These are phyloP conservation scores for Hypoxylon sp. DNA, from an alignment of 2,329 filamentous ascomycete species.

Conservation along the genomic window DNA sequence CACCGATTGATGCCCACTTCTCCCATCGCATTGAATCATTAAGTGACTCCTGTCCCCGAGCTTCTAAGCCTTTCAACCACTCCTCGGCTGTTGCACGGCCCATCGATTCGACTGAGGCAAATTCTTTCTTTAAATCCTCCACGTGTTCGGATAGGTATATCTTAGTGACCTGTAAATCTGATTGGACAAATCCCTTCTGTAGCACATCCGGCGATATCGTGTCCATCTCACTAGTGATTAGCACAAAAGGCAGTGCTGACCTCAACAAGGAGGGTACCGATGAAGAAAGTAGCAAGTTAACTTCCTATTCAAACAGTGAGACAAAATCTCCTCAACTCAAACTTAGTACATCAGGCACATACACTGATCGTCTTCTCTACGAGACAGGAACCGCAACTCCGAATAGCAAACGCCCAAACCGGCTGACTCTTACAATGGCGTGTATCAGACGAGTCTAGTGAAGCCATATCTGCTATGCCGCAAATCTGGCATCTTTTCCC, in stretches of 20 bases:
- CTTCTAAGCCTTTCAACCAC: conserved; percentile 82
- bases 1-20: conserved; percentile 73
- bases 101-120: conserved; percentile 74
- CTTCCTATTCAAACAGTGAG: conserved; percentile 69
- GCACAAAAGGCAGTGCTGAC: conserved; percentile 77
- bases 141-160: conserved; percentile 76
- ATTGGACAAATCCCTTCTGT: conserved; percentile 64
- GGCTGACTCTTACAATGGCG: conserved; percentile 73
- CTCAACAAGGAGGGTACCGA: conserved; percentile 73
- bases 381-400: conserved; percentile 77
- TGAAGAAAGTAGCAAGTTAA: conserved; percentile 76
- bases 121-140: conserved; percentile 72
- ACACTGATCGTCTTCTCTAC: conserved; percentile 75
- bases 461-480: conserved; percentile 57
- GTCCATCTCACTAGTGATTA: conserved; percentile 73
- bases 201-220: conserved; percentile 71
- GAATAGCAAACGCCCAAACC: conserved; percentile 80
- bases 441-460: conserved; percentile 54
- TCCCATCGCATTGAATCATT: conserved; percentile 79
- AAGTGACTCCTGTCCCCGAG: conserved; percentile 71
- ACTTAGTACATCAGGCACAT: conserved; percentile 45
- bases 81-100: conserved; percentile 79
- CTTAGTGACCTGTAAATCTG: conserved; percentile 71
- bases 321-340: conserved; percentile 17
- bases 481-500: conserved; percentile 78